Evolutionary conservation across 2,329 filamentous ascomycete genomes (phyloP), one percentile per base, ranked within the genome.

Genomic region (Trichophyton equinum): DNA sequence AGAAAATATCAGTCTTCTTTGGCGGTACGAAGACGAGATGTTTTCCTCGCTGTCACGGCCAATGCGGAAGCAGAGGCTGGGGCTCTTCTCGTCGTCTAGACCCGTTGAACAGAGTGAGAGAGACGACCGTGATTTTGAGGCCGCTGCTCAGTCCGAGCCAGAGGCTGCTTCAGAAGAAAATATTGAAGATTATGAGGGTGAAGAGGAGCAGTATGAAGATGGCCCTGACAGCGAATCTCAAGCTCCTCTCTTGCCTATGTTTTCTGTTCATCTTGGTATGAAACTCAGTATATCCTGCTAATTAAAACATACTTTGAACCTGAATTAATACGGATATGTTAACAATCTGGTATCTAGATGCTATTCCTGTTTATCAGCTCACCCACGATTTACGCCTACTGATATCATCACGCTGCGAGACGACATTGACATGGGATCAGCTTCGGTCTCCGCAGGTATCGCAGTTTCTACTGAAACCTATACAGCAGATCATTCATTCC

Each of bases 381-480:
- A 95, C 91, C 30, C 92, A 96, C 74, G 85, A 89, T 36, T 91
- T 96, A 64, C 88, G 92, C 66, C 85, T 91, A 59, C 81, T 96
- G 61, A 85, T 97, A 63, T 83, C 89, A 66, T 81, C 89, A 62
- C 85, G 88, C 70, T 95, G 90, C 73, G 92, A 97, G 76, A 96
- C 91, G 1, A 92, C 90, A 0, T 77, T 97, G 58, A 87, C 90
- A 15, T 97, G 91, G 91, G 92, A 97, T 65, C 92, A 97, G 73
- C 79, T 97, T 64, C 85, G 91, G 65, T 95, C 91, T n/a, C 92
- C 92, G 2, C 92, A 97, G 72, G 87, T 97, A 61, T 96, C 91
- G 15, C 91, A 96, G 71, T 97, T 97, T 72, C 81, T 97, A 40
- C 83, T 96, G 70, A 96, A 96, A 77, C 92, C 92, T 1, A 94